Evolutionary conservation across 2,329 filamentous ascomycete genomes (phyloP), one percentile per base, ranked within the genome.

Genomic region (Fusarium oxysporum): DNA sequence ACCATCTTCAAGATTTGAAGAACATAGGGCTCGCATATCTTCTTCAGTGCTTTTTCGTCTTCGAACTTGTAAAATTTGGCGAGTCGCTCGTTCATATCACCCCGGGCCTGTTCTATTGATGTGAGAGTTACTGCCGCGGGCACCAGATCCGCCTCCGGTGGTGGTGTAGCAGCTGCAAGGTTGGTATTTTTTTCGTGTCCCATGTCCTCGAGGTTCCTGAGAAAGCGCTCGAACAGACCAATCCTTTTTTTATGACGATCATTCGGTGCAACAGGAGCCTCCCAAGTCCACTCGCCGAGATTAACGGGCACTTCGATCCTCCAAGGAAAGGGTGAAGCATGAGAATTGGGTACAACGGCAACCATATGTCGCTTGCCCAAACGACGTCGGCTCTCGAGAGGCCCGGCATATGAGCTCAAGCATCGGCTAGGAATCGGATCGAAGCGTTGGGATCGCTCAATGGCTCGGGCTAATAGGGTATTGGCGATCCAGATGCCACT

Each of bases 361-460:
- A 85, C 87, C 83, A 90, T 88, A 57, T 84, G 85, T 62, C 88
- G 85, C 77, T 84, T 88, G 40, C 87, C 87, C 25, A 86, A 75
- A 11, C 88, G 84, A 35, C 86, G 86, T 35, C 86, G 85, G 75
- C 83, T 85, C 79, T 90, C 89, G 70, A 90, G 81, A 2, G 88
- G 88, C 0, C 88, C 88, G 0, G 86, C 85, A 11, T 85, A 82
- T 32, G 85, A 86, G 74, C 82, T 83, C 17, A 85, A 69, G 35
- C 67, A 74, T 53, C 83, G 79, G 30, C 71, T 68, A 8, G 76
- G 57, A 16, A 64, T 60, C 10, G 64, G 21, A n/a, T 63, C 65
- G 12, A 70, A 51, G 25, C 76, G 77, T n/a, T 75, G 71, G 25
- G 78, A 81, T 48, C 75, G 78, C 37, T 82, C 78, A 75, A 80